Percentiles rank a stretch among this genome's conserved stretches.
Evolutionary conservation across 345 rosid genomes (phyloP).

Genomic region (Noccaea caerulescens): DNA sequence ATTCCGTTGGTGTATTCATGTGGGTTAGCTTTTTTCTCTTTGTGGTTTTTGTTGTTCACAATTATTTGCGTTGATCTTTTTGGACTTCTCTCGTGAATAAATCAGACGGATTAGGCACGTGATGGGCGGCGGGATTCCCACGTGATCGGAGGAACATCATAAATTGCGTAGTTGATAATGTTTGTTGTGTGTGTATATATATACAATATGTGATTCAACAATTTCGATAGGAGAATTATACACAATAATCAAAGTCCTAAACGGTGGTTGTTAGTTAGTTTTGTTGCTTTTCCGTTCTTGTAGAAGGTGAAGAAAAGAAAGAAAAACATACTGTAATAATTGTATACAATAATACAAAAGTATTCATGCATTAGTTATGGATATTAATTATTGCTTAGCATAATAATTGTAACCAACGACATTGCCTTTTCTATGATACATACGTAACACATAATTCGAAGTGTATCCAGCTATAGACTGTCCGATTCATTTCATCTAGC

Average conservation of each 20-base stretch:
- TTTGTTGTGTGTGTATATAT: background rate
- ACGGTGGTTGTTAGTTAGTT: background rate
- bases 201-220: background rate
- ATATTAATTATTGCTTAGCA: background rate
- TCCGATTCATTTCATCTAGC: conserved; percentile 32
- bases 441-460: conserved; percentile 4
- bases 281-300: background rate
- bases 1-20: conserved; percentile 7
- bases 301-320: background rate
- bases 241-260: background rate
- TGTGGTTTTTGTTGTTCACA: background rate
- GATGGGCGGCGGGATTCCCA: conserved; percentile 26
- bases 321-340: background rate
- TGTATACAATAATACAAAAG: conserved; percentile 6
- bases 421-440: background rate
- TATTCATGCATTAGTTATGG: background rate
- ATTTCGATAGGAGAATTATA: background rate
- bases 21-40: background rate
- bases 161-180: background rate
- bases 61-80: conserved; percentile 10
- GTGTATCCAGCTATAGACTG: conserved; percentile 9
- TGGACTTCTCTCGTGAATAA: conserved; percentile 25
- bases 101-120: conserved; percentile 8
- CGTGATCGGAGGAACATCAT: conserved; percentile 18
- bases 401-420: conserved; percentile 25